Evolutionary conservation across 257 asterid species (phyloP), one percentile per base, ranked within the genome.

Genomic region (Solanum sitiens): DNA sequence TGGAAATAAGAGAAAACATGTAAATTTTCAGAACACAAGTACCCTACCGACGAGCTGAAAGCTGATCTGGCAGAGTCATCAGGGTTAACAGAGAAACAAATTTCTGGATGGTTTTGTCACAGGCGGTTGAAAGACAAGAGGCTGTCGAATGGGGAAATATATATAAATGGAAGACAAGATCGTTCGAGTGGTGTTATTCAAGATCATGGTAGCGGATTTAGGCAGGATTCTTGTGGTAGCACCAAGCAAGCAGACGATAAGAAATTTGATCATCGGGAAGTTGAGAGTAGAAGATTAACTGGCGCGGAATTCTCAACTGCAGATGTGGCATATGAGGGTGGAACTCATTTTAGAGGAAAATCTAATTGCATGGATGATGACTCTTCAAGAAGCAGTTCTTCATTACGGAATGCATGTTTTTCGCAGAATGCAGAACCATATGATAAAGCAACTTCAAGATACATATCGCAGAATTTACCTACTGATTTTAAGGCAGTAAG

Each of bases 151-250:
- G 96, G 92, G n/a, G 95, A 93, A 82, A 91, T 76, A 82, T n/a
- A 88, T 84, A 87, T 77, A 85, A 86, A 83, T 86, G 93, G 92
- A 89, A 92, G 88, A 86, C 98, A 94, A 88, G 98, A 94, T 83
- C 93, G 93, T 33, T 95, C 96, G n/a, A 94, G 97, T 27, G 96
- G 96, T 67, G 93, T 93, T 68, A 85, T 95, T 85, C 98, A 94
- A 88, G 99, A 95, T 88, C 96, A 89, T 37, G 99, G 95, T 83
- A 95, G 98, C 86, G 99, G 98, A 89, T 94, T 89, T 59, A 93
- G 92, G 92, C 98, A 94, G 93, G 99, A 97, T 91, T 97, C 99
- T 16, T 96, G 99, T 88, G 98, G 99, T 76, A 97, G 99, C 96
- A 94, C 98, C 59, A 96, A 95, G 86, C 95, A 90, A 90, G 98